Evolutionary conservation across 345 rosid species (phyloP).

Genomic region (Eucalyptus leucophloia): DNA sequence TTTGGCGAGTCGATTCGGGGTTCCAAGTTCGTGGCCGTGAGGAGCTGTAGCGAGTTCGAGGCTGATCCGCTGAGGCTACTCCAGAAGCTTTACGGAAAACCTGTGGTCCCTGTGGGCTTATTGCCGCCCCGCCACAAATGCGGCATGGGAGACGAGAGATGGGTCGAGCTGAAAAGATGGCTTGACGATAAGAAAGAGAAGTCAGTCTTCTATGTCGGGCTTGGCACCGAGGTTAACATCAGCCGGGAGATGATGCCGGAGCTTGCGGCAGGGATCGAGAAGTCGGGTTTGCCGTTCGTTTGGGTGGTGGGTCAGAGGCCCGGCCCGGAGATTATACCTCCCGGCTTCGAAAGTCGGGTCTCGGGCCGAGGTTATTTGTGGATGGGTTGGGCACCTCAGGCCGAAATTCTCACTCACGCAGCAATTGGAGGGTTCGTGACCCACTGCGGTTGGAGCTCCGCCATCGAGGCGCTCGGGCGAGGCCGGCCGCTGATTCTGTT

Average conservation of each 20-base stretch:
- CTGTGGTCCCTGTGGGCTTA: background rate
- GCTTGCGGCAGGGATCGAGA: constrained; percentile 1
- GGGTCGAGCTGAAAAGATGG: background rate
- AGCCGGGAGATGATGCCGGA: background rate
- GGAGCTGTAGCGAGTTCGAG: constrained; percentile 2
- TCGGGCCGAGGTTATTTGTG: background rate
- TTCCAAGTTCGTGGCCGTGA: background rate
- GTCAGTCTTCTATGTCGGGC: background rate
- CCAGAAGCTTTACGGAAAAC: background rate
- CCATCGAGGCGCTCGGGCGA: background rate
- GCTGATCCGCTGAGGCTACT: background rate
- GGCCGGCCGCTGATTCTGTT: constrained; percentile 1
- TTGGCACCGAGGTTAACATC: background rate
- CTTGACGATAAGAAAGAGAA: background rate
- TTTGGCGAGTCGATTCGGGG: background rate
- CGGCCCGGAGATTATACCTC: background rate
- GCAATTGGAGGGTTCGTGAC: constrained; percentile 13
- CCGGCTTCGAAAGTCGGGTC: background rate
- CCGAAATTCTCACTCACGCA: background rate
- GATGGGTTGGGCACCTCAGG: constrained; percentile 5
- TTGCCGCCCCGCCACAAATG: background rate
- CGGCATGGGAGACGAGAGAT: background rate
- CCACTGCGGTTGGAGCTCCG: constrained; percentile 4
- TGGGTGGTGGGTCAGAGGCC: background rate
- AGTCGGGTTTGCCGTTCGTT: constrained; percentile 1